Evolutionary conservation across 768 basidiomycete genomes (phyloP).

Genomic region (Macrolepiota albuminosa): DNA sequence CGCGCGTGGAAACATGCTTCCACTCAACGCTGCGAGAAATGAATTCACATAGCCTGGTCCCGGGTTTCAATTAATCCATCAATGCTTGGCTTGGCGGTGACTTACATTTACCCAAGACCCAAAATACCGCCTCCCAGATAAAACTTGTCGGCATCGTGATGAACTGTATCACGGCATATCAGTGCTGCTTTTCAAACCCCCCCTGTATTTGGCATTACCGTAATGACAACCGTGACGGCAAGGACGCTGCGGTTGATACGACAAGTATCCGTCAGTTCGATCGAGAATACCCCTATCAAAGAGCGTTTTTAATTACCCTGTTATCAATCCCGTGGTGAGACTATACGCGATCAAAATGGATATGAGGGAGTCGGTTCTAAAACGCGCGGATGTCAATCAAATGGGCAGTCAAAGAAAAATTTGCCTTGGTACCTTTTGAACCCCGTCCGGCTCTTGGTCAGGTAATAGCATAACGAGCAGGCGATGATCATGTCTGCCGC

Average conservation of each 20-base stretch:
- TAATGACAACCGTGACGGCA: conserved; percentile 36
- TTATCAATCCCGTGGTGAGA: conserved; percentile 40
- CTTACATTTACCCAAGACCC: conserved; percentile 48
- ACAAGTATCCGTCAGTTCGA: background rate
- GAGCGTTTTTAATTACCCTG: conserved; percentile 25
- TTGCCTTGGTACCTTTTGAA: conserved; percentile 26
- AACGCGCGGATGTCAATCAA: background rate
- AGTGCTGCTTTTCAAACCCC: background rate
- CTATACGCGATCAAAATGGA: conserved; percentile 38
- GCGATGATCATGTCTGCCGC: conserved; percentile 48
- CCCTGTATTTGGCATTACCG: conserved; percentile 20
- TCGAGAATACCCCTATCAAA: no score
- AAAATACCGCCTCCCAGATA: conserved; percentile 46
- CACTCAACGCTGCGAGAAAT: conserved; percentile 43
- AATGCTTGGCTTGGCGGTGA: no score
- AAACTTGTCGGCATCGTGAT: conserved; percentile 43
- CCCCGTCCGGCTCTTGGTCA: conserved; percentile 44
- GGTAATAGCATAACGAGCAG: conserved; percentile 40
- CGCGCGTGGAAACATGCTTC: background rate
- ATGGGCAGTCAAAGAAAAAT: background rate
- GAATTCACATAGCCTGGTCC: conserved; percentile 46
- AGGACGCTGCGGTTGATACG: conserved; percentile 26
- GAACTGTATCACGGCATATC: conserved; percentile 24
- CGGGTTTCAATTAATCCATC: background rate
- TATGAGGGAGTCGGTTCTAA: conserved; percentile 41